These are phyloP conservation scores for Purshia tridentata DNA, from an alignment of 306 rosid species.

Conservation along the genomic window DNA sequence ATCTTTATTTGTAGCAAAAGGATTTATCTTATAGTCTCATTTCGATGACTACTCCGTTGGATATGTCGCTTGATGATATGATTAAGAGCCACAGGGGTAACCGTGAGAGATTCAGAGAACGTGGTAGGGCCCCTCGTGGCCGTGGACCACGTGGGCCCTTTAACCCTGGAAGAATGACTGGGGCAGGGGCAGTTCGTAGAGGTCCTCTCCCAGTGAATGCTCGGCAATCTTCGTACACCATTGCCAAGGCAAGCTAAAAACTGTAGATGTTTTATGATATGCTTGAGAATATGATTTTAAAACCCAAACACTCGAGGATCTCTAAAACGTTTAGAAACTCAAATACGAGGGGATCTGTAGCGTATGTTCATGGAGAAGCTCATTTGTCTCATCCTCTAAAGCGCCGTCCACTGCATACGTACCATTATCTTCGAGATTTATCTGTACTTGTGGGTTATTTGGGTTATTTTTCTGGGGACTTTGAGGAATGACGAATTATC, in stretches of 20 bases:
- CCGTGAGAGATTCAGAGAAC: constrained; percentile 73
- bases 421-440: constrained; percentile 54
- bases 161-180: constrained; percentile 38
- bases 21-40: neutral
- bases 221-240: constrained; percentile 69
- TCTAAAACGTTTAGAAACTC: constrained; percentile 44
- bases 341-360: constrained; percentile 52
- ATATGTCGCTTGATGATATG: constrained; percentile 85
- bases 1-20: neutral
- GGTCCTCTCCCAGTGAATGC: constrained; percentile 64
- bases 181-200: constrained; percentile 57
- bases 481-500: constrained; percentile 73
- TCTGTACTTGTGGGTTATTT: constrained; percentile 58
- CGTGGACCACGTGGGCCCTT: constrained; percentile 61
- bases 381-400: constrained; percentile 54
- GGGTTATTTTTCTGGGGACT: constrained; percentile 76
- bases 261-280: constrained; percentile 71
- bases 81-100: constrained; percentile 68
- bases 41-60: constrained; percentile 81
- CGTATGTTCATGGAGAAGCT: constrained; percentile 67
- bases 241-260: constrained; percentile 98
- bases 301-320: constrained; percentile 43
- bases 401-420: constrained; percentile 45
- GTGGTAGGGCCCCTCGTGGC: constrained; percentile 65
- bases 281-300: constrained; percentile 67